phyloP scores from a whole-genome alignment of 2,329 filamentous ascomycete species.

The Fusarium temperatum region DNA sequence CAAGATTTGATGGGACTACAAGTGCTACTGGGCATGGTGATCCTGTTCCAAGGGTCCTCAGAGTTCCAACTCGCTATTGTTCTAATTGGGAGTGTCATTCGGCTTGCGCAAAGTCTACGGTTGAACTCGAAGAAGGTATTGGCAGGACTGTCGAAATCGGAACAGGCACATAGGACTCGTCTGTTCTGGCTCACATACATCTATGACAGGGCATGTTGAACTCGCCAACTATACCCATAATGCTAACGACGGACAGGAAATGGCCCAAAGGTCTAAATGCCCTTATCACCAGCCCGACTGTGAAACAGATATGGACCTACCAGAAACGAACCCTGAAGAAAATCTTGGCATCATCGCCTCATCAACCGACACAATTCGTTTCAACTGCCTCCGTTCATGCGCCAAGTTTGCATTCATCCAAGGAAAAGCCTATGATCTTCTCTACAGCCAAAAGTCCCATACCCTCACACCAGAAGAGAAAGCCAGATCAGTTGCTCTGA shows the following conservation, averaged over 20 bases:
- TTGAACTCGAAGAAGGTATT: conserved; percentile 42
- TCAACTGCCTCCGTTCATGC: conserved; percentile 26
- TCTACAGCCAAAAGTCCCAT: conserved; percentile 13
- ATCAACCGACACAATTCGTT: background rate
- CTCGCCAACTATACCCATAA: background rate
- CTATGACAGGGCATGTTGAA: conserved; percentile 42
- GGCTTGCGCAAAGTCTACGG: conserved; percentile 45
- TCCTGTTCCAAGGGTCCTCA: conserved; percentile 45
- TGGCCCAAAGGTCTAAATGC: conserved; percentile 46
- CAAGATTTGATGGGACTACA: conserved; percentile 47
- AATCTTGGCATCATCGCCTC: conserved; percentile 21
- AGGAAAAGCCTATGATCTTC: conserved; percentile 28
- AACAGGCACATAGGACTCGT: conserved; percentile 40
- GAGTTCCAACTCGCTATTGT: conserved; percentile 46
- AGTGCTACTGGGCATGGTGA: conserved; percentile 47
- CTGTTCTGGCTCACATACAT: conserved; percentile 51
- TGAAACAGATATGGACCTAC: conserved; percentile 49
- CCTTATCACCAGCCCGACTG: conserved; percentile 48
- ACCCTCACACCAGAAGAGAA: conserved; percentile 6
- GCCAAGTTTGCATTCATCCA: conserved; percentile 33
- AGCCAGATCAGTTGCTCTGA: background rate
- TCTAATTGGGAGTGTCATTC: conserved; percentile 46
- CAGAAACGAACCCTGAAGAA: background rate
- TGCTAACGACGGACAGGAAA: conserved; percentile 37
- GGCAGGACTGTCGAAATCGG: background rate